Base-by-base conservation (phyloP, 1,284 basidiomycete species). In the Leccinum pachyderme region DNA sequence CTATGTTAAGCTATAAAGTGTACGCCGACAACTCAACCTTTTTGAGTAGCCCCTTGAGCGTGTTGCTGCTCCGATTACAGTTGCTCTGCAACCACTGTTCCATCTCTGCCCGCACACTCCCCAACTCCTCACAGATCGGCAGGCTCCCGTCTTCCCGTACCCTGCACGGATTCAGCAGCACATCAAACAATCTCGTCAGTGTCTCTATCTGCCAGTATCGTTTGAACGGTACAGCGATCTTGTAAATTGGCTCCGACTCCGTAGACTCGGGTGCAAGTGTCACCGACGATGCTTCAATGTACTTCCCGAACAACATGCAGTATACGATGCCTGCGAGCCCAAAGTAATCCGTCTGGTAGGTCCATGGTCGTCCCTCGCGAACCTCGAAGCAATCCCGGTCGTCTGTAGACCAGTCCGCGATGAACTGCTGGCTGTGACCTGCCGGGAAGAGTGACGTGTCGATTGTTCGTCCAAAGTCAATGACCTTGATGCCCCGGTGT, bases 381-480 rank as follows among this genome's bases (percentile, higher is more conserved):
- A 98, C 89, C 77, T 98, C 94, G 55, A 84, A 77, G 71, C 96
- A 98, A 73, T 99, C 97, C 45, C 87, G 81, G 55, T 87, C 86
- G 71, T 97, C 90, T 5, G 87, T 83, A 29, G 84, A 77, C 95
- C 96, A 98, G 61, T 97, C 93, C 3, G 90, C 89, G 45, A 91
- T 72, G 73, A 94, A 99, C 39, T 78, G 79, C 73, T 98, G 95
- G 0, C 77, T 54, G 29, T 72, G 81, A 22, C 56, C 56, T 1
- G 77, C 71, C 6, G 90, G 89, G 74, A 93, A 97, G 37, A 92
- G 78, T 15, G 80, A 75, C 25, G 87, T 87, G 69, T 99, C 96
- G 69, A 98, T 88, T 1, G 92, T 87, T 35, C 96, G 86, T 8
- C 97, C 97, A 75, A 98, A 99, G 75, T 99, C 97, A 69, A 99